These are phyloP conservation scores for Chaetomiaceae sp. DNA, from an alignment of 2,329 filamentous ascomycete species.

Conservation along the genomic window DNA sequence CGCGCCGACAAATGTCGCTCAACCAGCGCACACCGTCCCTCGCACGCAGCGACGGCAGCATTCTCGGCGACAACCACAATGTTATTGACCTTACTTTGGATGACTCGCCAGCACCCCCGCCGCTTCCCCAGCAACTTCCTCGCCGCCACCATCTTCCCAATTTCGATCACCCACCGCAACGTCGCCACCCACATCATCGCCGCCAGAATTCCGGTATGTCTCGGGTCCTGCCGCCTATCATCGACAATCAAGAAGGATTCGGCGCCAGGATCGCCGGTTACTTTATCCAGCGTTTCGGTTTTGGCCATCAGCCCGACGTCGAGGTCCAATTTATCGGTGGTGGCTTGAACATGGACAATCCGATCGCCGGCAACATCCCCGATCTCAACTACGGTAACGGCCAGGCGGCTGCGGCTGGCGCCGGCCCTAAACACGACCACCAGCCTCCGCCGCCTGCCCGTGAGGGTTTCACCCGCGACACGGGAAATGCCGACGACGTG, in stretches of 20 bases:
- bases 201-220: not conserved
- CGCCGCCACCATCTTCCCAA: not conserved
- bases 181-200: not conserved
- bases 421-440: conserved; percentile 44
- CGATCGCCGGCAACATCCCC: conserved; percentile 28
- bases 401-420: conserved; percentile 30
- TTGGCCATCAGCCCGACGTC: conserved; percentile 19
- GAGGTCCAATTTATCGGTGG: conserved; percentile 25
- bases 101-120: conserved; percentile 18
- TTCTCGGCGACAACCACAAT: conserved; percentile 31
- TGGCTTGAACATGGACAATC: conserved; percentile 22
- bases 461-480: conserved; percentile 76
- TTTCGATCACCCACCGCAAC: not conserved
- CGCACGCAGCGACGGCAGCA: conserved; percentile 42
- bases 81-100: conserved; percentile 53
- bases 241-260: not conserved
- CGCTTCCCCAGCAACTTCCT: conserved; percentile 3
- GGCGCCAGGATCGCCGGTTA: not conserved
- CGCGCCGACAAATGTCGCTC: conserved; percentile 39
- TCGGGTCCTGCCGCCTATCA: not conserved
- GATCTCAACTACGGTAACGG: conserved; percentile 33
- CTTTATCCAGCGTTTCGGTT: conserved; percentile 10
- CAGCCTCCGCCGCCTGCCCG: conserved; percentile 60
- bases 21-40: conserved; percentile 39
- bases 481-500: conserved; percentile 65